Evolutionary conservation across 345 rosid genomes (phyloP).

Genomic region (Eucalyptus microcorys): DNA sequence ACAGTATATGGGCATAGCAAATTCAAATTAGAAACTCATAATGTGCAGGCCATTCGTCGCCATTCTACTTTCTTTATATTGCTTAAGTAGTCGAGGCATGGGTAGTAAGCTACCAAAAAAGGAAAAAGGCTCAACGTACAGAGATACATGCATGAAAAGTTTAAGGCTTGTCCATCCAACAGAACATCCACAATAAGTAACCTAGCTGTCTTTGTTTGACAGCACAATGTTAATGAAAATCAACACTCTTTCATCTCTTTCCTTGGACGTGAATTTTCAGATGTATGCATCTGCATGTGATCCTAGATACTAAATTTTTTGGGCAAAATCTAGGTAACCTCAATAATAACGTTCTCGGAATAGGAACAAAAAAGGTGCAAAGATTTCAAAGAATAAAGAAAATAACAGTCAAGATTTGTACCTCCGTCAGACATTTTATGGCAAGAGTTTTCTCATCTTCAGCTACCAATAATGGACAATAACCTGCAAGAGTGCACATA

Average conservation of each 20-base stretch:
- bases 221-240: background rate
- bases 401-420: background rate
- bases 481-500: slow-evolving; percentile 11
- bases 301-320: background rate
- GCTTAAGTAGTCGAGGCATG: background rate
- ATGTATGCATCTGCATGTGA: background rate
- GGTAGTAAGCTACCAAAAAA: background rate
- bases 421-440: slow-evolving; percentile 39
- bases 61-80: background rate
- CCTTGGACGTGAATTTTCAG: background rate
- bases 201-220: background rate
- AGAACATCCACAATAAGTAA: background rate
- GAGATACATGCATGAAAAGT: background rate
- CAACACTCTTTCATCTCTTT: background rate
- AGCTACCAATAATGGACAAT: slow-evolving; percentile 31
- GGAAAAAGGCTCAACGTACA: background rate
- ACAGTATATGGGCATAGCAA: background rate
- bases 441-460: slow-evolving; percentile 48
- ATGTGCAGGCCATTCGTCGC: background rate
- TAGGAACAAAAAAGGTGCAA: background rate
- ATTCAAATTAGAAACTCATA: background rate
- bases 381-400: background rate
- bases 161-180: background rate
- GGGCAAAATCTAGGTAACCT: background rate
- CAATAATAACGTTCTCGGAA: background rate